Conservation (phyloP, 2,329 filamentous ascomycete genomes). For the Capronia americana region DNA sequence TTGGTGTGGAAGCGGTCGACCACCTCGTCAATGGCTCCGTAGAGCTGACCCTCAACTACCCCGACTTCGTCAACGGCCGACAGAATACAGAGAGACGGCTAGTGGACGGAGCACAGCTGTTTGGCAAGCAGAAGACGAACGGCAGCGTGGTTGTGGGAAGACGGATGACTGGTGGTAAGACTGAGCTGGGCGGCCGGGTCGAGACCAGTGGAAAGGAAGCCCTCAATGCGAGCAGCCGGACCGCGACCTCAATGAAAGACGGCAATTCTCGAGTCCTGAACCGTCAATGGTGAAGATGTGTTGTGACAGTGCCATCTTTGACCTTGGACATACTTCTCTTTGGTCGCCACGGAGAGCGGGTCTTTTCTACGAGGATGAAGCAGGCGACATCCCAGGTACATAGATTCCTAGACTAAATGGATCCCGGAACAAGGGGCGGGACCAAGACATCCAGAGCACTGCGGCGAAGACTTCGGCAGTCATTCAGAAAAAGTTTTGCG, state of each 20-base stretch:
- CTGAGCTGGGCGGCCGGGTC: slow-evolving; percentile 36
- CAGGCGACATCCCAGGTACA: background rate
- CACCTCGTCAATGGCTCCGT: slow-evolving; percentile 87
- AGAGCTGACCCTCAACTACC: slow-evolving; percentile 94
- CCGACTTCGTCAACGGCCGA: slow-evolving; percentile 86
- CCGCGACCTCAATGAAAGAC: slow-evolving; percentile 28
- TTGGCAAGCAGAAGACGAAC: slow-evolving; percentile 53
- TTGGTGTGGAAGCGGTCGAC: slow-evolving; percentile 91
- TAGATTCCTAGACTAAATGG: background rate
- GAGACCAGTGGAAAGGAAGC: slow-evolving; percentile 31
- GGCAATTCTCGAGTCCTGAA: slow-evolving; percentile 30
- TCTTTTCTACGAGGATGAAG: background rate
- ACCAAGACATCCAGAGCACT: too few species aligned
- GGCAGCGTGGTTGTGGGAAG: slow-evolving; percentile 36
- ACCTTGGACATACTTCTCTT: background rate
- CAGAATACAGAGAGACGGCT: slow-evolving; percentile 68
- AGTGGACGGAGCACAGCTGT: slow-evolving; percentile 66
- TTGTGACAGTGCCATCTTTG: background rate
- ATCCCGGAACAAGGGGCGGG: background rate
- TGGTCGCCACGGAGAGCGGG: background rate
- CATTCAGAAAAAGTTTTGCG: background rate
- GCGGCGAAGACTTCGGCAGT: background rate
- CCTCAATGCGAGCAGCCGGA: slow-evolving; percentile 26
- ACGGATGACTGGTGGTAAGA: slow-evolving; percentile 40
- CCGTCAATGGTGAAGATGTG: slow-evolving; percentile 22